Evolutionary conservation across 2,329 filamentous ascomycete species (phyloP), one percentile per base, ranked within the genome.

Genomic region (Colletotrichum abscissum): DNA sequence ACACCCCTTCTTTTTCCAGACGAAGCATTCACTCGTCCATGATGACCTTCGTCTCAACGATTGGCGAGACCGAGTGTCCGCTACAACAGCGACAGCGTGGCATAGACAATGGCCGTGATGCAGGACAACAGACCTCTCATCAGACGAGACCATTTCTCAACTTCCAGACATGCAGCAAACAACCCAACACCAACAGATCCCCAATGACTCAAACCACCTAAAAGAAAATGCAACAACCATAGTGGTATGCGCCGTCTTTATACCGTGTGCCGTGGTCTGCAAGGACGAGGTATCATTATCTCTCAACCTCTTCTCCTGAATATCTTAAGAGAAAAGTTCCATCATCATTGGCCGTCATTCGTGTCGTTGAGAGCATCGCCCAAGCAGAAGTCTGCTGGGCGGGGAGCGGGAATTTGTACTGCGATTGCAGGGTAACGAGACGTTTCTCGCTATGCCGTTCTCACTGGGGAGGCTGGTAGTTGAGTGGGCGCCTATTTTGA

Each of bases 391-490:
- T 42, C 62, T 71, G 67, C 33, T 24, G 67, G 56, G 67, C 67
- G 67, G 60, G 60, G 38, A 60, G 71, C 67, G 60, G 67, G 60
- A 30, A 52, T 57, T 16, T 60, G 67, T 62, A 70, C 67, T 70
- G 71, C 71, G 56, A 66, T 38, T 73, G 67, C 71, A 71, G 62
- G 33, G 26, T 57, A 66, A 71, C 49, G 68, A 71, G 69, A 38
- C 26, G 58, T 63, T 49, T 72, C 58, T 70, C 62, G 68, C 60
- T 63, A 33, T 42, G 52, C 67, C 22, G 42, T 67, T 86, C 83
- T 86, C 83, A 88, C 82, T 88, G 86, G 67, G 93, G 93, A 74
- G 93, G 90, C 82, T 95, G 93, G 84, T 94, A 97, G 85, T 96
- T 95, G 80, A 97, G 92, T 67, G 94, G 93, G 78, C 94, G 92